phyloP scores from a whole-genome alignment of 768 basidiomycete genomes.

The Kondoa subrosea region DNA sequence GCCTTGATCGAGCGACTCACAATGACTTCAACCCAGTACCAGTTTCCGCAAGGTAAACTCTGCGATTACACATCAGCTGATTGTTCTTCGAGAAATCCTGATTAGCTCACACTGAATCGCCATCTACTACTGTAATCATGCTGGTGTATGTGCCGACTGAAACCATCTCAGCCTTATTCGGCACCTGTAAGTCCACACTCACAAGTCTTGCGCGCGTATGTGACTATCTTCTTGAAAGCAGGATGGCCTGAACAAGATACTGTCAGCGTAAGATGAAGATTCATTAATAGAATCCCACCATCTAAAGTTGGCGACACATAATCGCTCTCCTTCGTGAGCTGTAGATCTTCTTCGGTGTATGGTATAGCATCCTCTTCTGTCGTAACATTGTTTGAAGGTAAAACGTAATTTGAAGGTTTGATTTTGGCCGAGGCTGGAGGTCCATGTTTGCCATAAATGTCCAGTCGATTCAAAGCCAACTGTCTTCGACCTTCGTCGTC shows the following conservation, averaged over 20 bases:
- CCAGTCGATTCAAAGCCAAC: background rate
- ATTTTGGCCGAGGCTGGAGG: background rate
- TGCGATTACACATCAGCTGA: background rate
- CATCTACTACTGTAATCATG: slow-evolving; percentile 23
- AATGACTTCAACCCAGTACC: background rate
- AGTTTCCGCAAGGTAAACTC: background rate
- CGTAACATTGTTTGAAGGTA: background rate
- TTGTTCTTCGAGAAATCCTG: background rate
- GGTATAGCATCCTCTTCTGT: background rate
- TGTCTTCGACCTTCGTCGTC: background rate
- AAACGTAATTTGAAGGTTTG: background rate
- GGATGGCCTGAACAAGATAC: slow-evolving; percentile 2
- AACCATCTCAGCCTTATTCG: too few relatives aligned
- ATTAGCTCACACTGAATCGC: slow-evolving; percentile 17
- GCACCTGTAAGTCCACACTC: too few relatives aligned
- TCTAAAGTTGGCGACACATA: background rate
- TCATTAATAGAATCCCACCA: background rate
- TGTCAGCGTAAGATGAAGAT: background rate
- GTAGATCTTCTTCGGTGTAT: background rate
- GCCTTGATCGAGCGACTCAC: background rate
- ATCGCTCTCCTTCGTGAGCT: background rate
- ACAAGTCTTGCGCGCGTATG: slow-evolving; percentile 13
- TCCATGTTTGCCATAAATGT: background rate
- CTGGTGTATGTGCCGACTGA: slow-evolving; percentile 11
- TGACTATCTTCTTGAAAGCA: slow-evolving; percentile 15